A percentile compares a stretch with the other conserved stretches of the same genome.
Conservation (phyloP, 2,329 filamentous ascomycete genomes). For the Pseudogymnoascus sp. region DNA sequence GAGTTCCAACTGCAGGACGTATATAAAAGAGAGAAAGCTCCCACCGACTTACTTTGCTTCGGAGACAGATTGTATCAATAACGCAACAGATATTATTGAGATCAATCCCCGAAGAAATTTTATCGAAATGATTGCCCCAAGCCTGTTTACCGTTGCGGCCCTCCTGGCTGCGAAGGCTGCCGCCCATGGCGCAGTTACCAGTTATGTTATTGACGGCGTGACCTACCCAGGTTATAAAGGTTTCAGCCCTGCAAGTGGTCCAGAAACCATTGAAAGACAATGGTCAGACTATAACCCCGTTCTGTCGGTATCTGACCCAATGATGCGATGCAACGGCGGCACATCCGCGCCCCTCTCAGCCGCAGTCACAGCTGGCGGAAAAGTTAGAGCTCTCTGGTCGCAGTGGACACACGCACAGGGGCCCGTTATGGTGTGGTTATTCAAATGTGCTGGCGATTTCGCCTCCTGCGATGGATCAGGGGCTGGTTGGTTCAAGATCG, state of each 20-base stretch:
- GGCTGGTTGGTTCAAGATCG: slow-evolving; percentile 53
- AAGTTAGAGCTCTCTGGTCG: slow-evolving; percentile 43
- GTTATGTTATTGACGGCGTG: slow-evolving; percentile 40
- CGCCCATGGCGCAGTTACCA: slow-evolving; percentile 37
- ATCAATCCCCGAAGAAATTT: neutral
- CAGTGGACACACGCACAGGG: slow-evolving; percentile 55
- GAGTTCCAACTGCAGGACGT: neutral
- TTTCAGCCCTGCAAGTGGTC: slow-evolving; percentile 41
- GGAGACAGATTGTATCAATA: neutral
- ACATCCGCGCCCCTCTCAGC: slow-evolving; percentile 40
- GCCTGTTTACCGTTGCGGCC: slow-evolving; percentile 27
- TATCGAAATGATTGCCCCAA: slow-evolving; percentile 32
- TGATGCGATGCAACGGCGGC: slow-evolving; percentile 51
- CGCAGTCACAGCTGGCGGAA: slow-evolving; percentile 39
- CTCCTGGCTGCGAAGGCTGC: slow-evolving; percentile 26
- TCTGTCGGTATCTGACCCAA: slow-evolving; percentile 39
- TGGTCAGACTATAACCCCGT: slow-evolving; percentile 52
- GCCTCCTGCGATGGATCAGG: slow-evolving; percentile 43
- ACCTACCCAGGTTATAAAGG: slow-evolving; percentile 41
- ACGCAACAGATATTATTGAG: neutral
- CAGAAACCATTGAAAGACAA: slow-evolving; percentile 49
- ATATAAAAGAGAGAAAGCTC: neutral
- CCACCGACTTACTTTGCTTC: neutral
- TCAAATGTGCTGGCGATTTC: slow-evolving; percentile 45
- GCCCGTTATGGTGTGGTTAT: slow-evolving; percentile 52